These are phyloP conservation scores for Coleophoma eucalyptorum DNA, from an alignment of 2,329 filamentous ascomycete species.

Conservation along the genomic window DNA sequence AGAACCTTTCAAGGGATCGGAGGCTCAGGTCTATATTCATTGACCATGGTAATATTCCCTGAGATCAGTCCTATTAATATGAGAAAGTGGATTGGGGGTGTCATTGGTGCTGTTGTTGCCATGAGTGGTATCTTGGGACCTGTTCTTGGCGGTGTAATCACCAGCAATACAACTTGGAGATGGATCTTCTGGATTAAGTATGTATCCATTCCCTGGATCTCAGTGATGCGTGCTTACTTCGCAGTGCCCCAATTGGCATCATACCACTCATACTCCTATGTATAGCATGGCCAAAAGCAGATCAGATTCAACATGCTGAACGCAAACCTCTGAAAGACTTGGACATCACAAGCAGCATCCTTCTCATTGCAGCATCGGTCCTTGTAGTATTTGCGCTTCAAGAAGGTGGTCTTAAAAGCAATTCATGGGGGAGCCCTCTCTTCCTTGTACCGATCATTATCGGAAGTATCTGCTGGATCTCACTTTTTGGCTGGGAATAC, in stretches of 20 bases:
- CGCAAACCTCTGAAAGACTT: conserved; percentile 31
- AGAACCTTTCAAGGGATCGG: conserved; percentile 23
- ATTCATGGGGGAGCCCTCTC: conserved; percentile 33
- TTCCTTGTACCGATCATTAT: conserved; percentile 37
- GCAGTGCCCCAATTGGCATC: conserved; percentile 44
- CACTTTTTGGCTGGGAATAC: conserved; percentile 35
- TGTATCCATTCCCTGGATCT: conserved; percentile 11
- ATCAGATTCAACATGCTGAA: conserved; percentile 36
- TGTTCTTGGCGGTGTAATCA: conserved; percentile 18
- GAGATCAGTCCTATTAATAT: conserved; percentile 41
- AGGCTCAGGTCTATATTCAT: conserved; percentile 30
- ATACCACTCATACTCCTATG: conserved; percentile 41
- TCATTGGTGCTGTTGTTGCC: conserved; percentile 39
- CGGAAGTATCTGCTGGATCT: conserved; percentile 31
- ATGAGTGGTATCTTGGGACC: conserved; percentile 19
- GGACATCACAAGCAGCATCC: conserved; percentile 46
- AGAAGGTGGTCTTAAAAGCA: conserved; percentile 6
- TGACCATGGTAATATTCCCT: conserved; percentile 28
- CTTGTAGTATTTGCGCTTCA: conserved; percentile 56
- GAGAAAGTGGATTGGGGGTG: conserved; percentile 38
- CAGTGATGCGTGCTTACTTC: conserved; percentile 11
- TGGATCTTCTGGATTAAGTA: conserved; percentile 57
- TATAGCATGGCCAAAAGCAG: conserved; percentile 42
- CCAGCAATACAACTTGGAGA: conserved; percentile 13
- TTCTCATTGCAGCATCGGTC: conserved; percentile 47